Evolutionary conservation across 2,329 filamentous ascomycete genomes (phyloP).

Genomic region (Fusarium sp.): DNA sequence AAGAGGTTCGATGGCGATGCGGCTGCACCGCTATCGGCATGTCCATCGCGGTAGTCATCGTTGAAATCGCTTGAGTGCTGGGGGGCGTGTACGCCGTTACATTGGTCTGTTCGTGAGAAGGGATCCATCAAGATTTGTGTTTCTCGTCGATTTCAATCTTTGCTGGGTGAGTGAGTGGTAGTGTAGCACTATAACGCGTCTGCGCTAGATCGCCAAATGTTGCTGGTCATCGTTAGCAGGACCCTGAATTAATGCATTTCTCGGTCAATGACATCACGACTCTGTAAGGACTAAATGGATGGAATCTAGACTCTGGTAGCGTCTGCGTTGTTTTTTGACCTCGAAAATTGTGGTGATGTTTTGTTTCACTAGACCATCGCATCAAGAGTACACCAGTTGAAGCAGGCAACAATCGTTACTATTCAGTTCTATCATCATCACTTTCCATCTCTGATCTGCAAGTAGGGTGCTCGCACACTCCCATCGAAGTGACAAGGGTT

Average conservation of each 20-base stretch:
- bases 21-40: conserved; percentile 32
- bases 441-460: conserved; percentile 37
- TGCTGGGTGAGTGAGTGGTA: neutral
- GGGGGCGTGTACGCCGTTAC: conserved; percentile 25
- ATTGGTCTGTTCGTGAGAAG: neutral
- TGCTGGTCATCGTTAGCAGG: no score
- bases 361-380: neutral
- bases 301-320: neutral
- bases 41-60: conserved; percentile 19
- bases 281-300: neutral
- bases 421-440: neutral
- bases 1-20: conserved; percentile 23
- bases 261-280: conserved; percentile 39
- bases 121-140: neutral
- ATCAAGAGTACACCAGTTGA: neutral
- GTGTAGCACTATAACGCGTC: neutral
- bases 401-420: neutral
- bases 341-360: neutral
- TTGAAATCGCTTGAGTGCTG: neutral
- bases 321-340: neutral
- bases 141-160: neutral
- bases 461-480: conserved; percentile 28
- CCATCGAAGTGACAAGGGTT: conserved; percentile 33
- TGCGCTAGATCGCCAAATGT: neutral
- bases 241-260: no score